Evolutionary conservation across 2,329 filamentous ascomycete species (phyloP).

Genomic region (Talaromyces amestolkiae): DNA sequence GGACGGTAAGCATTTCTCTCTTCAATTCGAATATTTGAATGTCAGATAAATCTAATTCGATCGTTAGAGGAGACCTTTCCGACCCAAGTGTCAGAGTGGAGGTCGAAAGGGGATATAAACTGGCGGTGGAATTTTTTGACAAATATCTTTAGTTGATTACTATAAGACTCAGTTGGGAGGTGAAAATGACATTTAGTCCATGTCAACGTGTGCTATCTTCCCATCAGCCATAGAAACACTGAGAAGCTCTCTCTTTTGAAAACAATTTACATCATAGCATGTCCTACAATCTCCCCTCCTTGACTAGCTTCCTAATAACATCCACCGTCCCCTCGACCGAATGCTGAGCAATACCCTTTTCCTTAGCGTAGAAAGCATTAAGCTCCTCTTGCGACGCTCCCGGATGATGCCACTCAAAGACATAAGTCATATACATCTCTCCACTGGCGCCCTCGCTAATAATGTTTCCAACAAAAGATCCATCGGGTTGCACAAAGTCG

Average conservation of each 20-base stretch:
- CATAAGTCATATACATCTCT: constrained; percentile 42
- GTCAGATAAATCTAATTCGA: no score
- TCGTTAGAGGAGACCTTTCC: constrained; percentile 49
- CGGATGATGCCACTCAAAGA: constrained; percentile 41
- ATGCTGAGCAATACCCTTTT: not conserved
- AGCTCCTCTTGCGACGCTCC: constrained; percentile 21
- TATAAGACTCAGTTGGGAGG: no score
- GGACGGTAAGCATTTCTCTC: constrained; percentile 46
- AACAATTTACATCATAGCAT: not conserved
- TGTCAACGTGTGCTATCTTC: not conserved
- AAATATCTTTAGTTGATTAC: not conserved
- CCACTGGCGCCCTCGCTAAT: constrained; percentile 32
- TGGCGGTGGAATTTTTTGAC: constrained; percentile 9
- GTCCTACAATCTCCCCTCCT: constrained; percentile 5
- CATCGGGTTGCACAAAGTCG: constrained; percentile 30
- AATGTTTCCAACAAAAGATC: constrained; percentile 28
- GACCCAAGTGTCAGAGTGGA: constrained; percentile 55
- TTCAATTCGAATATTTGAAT: no score
- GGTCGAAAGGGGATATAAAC: constrained; percentile 54
- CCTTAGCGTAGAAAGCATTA: not conserved
- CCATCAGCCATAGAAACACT: not conserved
- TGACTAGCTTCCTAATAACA: constrained; percentile 8
- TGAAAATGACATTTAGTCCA: not conserved
- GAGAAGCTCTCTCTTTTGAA: not conserved
- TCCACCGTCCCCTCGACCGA: constrained; percentile 7